Percentiles rank a stretch among this genome's conserved stretches.
These are phyloP conservation scores for Ceriops tagal DNA, from an alignment of 345 rosid genomes.

Conservation along the genomic window DNA sequence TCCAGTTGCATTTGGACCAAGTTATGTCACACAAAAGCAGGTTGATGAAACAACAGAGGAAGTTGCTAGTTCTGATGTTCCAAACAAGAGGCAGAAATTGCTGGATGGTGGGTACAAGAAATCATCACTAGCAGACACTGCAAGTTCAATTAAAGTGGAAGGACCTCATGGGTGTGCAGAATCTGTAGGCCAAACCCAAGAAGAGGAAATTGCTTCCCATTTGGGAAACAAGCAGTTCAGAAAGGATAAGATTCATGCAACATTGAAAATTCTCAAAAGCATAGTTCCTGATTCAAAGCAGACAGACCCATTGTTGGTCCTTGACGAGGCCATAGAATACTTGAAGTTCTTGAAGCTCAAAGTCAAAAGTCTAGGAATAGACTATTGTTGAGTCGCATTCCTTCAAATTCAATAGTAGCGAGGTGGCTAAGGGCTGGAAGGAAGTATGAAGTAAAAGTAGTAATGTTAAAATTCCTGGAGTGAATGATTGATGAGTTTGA, in stretches of 20 bases:
- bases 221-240: conserved; percentile 27
- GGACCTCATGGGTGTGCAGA: conserved; percentile 15
- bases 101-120: conserved; percentile 14
- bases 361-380: conserved; percentile 25
- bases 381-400: conserved; percentile 18
- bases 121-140: conserved; percentile 5
- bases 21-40: conserved; percentile 8
- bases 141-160: conserved; percentile 8
- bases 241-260: conserved; percentile 17
- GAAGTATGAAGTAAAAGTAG: conserved; percentile 11
- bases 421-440: conserved; percentile 20
- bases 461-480: conserved; percentile 14
- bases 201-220: conserved; percentile 32
- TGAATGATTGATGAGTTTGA: conserved; percentile 43
- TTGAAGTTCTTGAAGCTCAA: conserved; percentile 19
- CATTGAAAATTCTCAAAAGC: conserved; percentile 17
- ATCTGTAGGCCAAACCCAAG: conserved; percentile 16
- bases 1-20: conserved; percentile 9
- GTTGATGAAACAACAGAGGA: conserved; percentile 35
- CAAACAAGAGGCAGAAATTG: conserved; percentile 43
- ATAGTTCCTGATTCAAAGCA: conserved; percentile 24
- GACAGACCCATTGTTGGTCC: conserved; percentile 18
- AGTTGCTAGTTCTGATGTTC: conserved; percentile 49
- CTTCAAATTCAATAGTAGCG: conserved; percentile 4
- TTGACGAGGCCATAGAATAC: conserved; percentile 24